Conservation (phyloP, 169 alveolate species). For the Cardiosporidium cionae region DNA sequence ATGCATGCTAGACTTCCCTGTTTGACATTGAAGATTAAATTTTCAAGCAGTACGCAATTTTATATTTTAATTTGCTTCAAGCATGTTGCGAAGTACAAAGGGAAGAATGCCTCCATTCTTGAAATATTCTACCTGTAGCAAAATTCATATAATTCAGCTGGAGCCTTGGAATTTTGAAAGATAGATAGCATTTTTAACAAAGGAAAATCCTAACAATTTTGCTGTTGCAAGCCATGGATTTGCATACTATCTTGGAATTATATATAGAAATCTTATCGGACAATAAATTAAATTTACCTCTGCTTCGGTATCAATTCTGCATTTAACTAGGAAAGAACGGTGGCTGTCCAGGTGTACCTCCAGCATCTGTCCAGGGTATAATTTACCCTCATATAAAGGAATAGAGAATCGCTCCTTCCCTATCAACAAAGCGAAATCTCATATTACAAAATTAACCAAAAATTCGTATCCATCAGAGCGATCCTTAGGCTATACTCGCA, state of each 20-base stretch:
- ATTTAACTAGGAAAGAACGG: background rate
- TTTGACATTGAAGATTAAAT: background rate
- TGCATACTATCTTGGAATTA: too few relatives aligned
- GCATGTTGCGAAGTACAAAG: slow-evolving; percentile 75
- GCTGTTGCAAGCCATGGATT: too few relatives aligned
- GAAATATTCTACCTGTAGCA: too few relatives aligned
- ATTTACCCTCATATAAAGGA: slow-evolving; percentile 7
- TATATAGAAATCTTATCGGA: too few relatives aligned
- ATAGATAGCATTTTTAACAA: too few relatives aligned
- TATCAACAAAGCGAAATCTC: background rate
- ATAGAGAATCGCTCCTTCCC: slow-evolving; percentile 26
- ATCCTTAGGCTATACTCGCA: background rate
- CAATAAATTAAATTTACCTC: too few relatives aligned
- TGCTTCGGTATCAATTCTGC: slow-evolving; percentile 53
- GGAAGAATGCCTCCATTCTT: slow-evolving; percentile 77
- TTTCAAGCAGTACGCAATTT: background rate
- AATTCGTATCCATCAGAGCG: background rate
- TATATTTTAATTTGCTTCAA: background rate
- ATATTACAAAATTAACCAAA: background rate
- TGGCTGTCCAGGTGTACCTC: background rate
- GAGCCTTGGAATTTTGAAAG: too few relatives aligned
- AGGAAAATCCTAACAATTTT: too few relatives aligned
- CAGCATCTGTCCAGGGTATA: slow-evolving; percentile 12
- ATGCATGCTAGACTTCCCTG: background rate
- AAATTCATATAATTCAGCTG: too few relatives aligned